phyloP scores from a whole-genome alignment of 2,329 filamentous ascomycete genomes.

The Beauveria sp. region DNA sequence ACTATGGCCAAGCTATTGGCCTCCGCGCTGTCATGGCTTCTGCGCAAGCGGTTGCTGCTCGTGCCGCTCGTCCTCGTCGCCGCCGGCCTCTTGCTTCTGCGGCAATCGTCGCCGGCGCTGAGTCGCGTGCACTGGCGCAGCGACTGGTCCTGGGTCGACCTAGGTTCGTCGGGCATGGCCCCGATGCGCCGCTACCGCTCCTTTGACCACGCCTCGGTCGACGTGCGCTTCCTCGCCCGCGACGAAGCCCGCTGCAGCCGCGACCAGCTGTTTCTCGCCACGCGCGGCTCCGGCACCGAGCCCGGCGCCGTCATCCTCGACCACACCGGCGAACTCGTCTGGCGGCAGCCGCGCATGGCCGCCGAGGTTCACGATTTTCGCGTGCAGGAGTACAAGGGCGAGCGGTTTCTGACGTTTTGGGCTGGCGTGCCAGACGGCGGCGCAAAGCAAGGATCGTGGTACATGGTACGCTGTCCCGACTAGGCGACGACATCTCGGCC shows the following conservation, averaged over 20 bases:
- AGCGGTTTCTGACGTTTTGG: constrained; percentile 17
- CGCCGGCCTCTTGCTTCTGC: background rate
- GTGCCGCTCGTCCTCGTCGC: background rate
- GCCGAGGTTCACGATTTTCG: constrained; percentile 11
- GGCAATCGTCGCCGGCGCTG: background rate
- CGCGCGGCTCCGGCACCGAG: constrained; percentile 9
- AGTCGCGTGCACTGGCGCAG: constrained; percentile 9
- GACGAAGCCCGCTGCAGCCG: constrained; percentile 9
- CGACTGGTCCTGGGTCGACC: constrained; percentile 12
- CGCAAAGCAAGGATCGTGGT: constrained; percentile 35
- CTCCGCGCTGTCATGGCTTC: background rate
- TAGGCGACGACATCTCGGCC: background rate
- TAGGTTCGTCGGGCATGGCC: constrained; percentile 7
- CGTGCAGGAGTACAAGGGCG: constrained; percentile 16
- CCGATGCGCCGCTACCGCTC: constrained; percentile 10
- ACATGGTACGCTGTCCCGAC: constrained; percentile 29
- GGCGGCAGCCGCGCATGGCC: constrained; percentile 18
- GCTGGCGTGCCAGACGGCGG: constrained; percentile 36
- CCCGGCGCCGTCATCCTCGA: constrained; percentile 18
- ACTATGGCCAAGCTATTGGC: background rate
- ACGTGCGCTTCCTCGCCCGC: constrained; percentile 6
- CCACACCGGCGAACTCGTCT: constrained; percentile 21
- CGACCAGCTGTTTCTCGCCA: constrained; percentile 9
- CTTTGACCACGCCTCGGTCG: constrained; percentile 8
- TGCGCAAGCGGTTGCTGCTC: constrained; percentile 3